These are phyloP conservation scores for Penicillium pancosmium DNA, from an alignment of 495 filamentous ascomycete species.

Conservation along the genomic window DNA sequence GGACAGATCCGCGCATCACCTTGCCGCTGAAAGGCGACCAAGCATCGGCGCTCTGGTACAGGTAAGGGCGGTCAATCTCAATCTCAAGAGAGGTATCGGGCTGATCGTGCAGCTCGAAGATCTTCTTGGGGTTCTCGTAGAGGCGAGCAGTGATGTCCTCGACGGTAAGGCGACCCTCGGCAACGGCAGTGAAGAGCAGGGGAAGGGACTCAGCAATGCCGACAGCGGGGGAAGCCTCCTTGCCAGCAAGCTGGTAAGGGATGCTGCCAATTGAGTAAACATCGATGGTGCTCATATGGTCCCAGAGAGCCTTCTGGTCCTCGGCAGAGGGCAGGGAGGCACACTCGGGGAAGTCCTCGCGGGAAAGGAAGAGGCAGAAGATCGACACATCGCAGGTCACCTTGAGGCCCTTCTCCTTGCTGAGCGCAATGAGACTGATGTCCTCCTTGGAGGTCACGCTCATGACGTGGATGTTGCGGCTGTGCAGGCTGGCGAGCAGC, in stretches of 20 bases:
- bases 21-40: conserved; percentile 82
- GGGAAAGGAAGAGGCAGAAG: conserved; percentile 78
- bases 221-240: conserved; percentile 58
- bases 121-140: conserved; percentile 81
- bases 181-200: conserved; percentile 75
- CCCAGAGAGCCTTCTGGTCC: conserved; percentile 80
- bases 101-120: conserved; percentile 87
- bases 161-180: conserved; percentile 72
- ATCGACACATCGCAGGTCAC: conserved; percentile 86
- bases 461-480: conserved; percentile 80
- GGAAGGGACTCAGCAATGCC: conserved; percentile 80
- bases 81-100: conserved; percentile 73
- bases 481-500: conserved; percentile 79
- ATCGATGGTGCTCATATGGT: conserved; percentile 75
- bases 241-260: conserved; percentile 74
- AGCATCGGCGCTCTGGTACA: conserved; percentile 51
- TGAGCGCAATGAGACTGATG: conserved; percentile 75
- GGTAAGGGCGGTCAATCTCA: conserved; percentile 70
- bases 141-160: conserved; percentile 72
- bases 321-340: conserved; percentile 65
- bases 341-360: conserved; percentile 72
- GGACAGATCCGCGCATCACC: conserved; percentile 70
- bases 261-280: conserved; percentile 83
- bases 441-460: conserved; percentile 83
- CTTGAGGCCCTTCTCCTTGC: conserved; percentile 80